These are phyloP conservation scores for Bjerkandera adusta DNA, from an alignment of 1,284 basidiomycete species.

Conservation along the genomic window DNA sequence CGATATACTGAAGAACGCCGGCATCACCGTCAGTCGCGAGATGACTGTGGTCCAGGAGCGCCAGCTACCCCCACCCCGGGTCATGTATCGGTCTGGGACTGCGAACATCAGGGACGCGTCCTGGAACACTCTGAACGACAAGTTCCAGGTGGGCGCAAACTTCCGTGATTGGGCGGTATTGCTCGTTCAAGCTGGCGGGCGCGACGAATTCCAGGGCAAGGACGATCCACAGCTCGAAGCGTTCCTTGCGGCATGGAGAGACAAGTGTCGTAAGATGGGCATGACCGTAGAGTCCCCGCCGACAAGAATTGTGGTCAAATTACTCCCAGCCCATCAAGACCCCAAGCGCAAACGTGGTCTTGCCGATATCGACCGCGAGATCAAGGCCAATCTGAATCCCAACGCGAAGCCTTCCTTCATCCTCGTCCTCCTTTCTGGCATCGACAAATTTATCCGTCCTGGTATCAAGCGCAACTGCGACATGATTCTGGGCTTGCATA, in stretches of 20 bases:
- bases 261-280: constrained; percentile 54
- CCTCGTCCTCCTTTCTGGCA: constrained; percentile 59
- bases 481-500: constrained; percentile 64
- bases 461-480: constrained; percentile 75
- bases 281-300: constrained; percentile 39
- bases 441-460: constrained; percentile 71
- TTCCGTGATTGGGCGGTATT: constrained; percentile 59
- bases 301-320: constrained; percentile 38
- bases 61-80: constrained; percentile 52
- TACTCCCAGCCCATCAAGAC: constrained; percentile 34
- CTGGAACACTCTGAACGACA: constrained; percentile 72
- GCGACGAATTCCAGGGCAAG: constrained; percentile 35
- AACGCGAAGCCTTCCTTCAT: constrained; percentile 50
- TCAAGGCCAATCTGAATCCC: constrained; percentile 32
- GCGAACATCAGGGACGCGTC: constrained; percentile 50
- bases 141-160: constrained; percentile 52
- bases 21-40: constrained; percentile 47
- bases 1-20: constrained; percentile 47
- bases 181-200: constrained; percentile 48
- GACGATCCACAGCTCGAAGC: constrained; percentile 37
- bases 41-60: constrained; percentile 65
- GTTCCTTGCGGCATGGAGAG: constrained; percentile 47
- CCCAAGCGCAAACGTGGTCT: constrained; percentile 42
- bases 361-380: constrained; percentile 34
- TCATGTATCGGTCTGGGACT: constrained; percentile 50